Conservation (phyloP, 2,329 filamentous ascomycete genomes). For the Fusarium cicatricum region DNA sequence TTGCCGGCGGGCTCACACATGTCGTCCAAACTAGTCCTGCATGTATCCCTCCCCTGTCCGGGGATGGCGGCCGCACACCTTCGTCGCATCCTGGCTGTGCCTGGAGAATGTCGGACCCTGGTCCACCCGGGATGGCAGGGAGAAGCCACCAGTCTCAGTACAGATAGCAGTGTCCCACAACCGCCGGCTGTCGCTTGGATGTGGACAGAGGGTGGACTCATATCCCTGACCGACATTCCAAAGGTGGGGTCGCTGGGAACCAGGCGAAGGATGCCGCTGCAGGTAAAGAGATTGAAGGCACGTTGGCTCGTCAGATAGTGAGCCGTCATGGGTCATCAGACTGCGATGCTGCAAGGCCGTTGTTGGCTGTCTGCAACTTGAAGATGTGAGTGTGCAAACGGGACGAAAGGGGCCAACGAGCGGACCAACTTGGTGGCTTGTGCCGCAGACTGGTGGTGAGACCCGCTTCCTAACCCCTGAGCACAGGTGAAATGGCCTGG, state of each 20-base stretch:
- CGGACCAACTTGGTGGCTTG: neutral
- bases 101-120: slow-evolving; percentile 37
- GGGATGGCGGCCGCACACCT: slow-evolving; percentile 39
- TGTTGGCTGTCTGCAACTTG: slow-evolving; percentile 33
- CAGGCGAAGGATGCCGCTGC: slow-evolving; percentile 44
- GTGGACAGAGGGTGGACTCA: slow-evolving; percentile 32
- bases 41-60: slow-evolving; percentile 34
- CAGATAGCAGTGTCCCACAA: slow-evolving; percentile 34
- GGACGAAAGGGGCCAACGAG: slow-evolving; percentile 29
- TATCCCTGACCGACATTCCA: slow-evolving; percentile 47
- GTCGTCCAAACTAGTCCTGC: slow-evolving; percentile 32
- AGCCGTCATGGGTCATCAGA: slow-evolving; percentile 23
- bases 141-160: slow-evolving; percentile 29
- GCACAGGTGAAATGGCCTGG: neutral
- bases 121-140: slow-evolving; percentile 26
- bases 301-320: slow-evolving; percentile 42
- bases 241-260: slow-evolving; percentile 32
- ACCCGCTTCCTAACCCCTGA: neutral
- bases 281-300: slow-evolving; percentile 44
- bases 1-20: slow-evolving; percentile 39
- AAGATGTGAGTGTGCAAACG: slow-evolving; percentile 11
- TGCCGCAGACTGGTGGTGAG: too few species aligned
- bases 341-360: slow-evolving; percentile 36
- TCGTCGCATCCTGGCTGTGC: slow-evolving; percentile 37
- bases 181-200: slow-evolving; percentile 23